Evolutionary conservation across 2,329 filamentous ascomycete species (phyloP), one percentile per base, ranked within the genome.

Genomic region (Botryotinia convoluta): DNA sequence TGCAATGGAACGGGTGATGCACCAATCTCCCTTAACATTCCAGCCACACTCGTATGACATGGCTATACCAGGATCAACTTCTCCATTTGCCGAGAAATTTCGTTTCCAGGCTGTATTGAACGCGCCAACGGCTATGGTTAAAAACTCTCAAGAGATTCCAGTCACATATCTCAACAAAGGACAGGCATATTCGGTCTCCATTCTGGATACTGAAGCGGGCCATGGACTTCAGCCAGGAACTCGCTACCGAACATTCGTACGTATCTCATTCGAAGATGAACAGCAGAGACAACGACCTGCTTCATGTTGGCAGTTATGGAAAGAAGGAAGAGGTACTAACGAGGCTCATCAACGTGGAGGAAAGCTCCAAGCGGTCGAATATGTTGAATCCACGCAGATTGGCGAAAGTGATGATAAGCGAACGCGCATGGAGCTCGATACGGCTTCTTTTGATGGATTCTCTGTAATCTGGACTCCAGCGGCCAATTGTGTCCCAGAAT

Each of bases 81-180:
- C 88, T 9, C 78, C 86, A 1, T 86, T 86, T 0, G 87, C 86
- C 16, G 91, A 93, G 79, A 92, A 91, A 80, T 98, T 98, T 80
- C 93, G 96, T 59, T 98, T 93, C 80, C 93, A 96, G 81, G 92
- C 93, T 69, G 96, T 93, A 0, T 84, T 99, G 63, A 97, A 97
- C 81, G 95, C 96, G 1, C 94, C 95, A 4, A 99, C 96, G 0
- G 96, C 96, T 12, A 99, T 98, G 96, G 92, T 97, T 80, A 97
- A 93, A 82, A 91, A 94, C 75, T 84, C 90, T 1, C 92, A 97
- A 74, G 95, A 98, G 81, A 97, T 98, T 37, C 96, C 96, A 0
- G 90, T 98, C n/a, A 98, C 95, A 0, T 99, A 99, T 81, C 88
- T 99, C 29, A 99, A 99, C 84, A 98, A 98, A 83, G 95, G 95